Evolutionary conservation across 2,329 filamentous ascomycete species (phyloP).

Genomic region (Aspergillus amoenus): DNA sequence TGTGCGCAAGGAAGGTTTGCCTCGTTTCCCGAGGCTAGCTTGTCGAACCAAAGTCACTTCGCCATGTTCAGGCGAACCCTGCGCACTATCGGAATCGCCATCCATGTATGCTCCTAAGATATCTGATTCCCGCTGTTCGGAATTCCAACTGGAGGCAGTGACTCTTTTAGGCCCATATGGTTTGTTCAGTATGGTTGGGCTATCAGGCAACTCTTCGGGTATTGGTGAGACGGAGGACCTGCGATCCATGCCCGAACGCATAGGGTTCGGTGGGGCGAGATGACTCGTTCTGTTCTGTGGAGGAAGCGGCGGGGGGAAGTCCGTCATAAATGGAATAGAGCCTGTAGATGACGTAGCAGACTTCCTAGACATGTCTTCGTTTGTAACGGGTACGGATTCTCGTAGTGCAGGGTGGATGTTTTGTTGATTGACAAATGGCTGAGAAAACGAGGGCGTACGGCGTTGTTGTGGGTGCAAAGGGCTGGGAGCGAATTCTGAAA

Average conservation of each 20-base stretch:
- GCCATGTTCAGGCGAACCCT: conserved; percentile 21
- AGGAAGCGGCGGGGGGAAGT: conserved; percentile 23
- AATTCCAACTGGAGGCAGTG: conserved; percentile 68
- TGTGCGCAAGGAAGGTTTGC: conserved; percentile 43
- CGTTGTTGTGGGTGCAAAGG: conserved; percentile 20
- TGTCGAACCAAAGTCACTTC: conserved; percentile 36
- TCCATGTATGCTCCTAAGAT: conserved; percentile 41
- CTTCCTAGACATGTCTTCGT: conserved; percentile 30
- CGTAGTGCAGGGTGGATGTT: conserved; percentile 19
- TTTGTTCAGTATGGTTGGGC: conserved; percentile 51
- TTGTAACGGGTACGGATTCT: conserved; percentile 22
- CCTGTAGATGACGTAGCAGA: conserved; percentile 25
- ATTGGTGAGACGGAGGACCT: conserved; percentile 73
- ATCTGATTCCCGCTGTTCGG: conserved; percentile 48
- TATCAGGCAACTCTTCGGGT: conserved; percentile 64
- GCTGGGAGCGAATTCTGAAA: conserved; percentile 25
- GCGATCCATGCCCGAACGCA: conserved; percentile 52
- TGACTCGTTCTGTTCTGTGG: conserved; percentile 28
- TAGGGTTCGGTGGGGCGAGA: conserved; percentile 29
- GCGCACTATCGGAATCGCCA: conserved; percentile 26
- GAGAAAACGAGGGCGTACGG: conserved; percentile 29
- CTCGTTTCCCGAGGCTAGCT: conserved; percentile 45
- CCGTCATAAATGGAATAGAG: conserved; percentile 30
- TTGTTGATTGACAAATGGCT: conserved; percentile 22
- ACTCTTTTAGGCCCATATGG: conserved; percentile 71